Base-by-base conservation (phyloP, 805 yeast species). In the Scheffersomyces stipitis region DNA sequence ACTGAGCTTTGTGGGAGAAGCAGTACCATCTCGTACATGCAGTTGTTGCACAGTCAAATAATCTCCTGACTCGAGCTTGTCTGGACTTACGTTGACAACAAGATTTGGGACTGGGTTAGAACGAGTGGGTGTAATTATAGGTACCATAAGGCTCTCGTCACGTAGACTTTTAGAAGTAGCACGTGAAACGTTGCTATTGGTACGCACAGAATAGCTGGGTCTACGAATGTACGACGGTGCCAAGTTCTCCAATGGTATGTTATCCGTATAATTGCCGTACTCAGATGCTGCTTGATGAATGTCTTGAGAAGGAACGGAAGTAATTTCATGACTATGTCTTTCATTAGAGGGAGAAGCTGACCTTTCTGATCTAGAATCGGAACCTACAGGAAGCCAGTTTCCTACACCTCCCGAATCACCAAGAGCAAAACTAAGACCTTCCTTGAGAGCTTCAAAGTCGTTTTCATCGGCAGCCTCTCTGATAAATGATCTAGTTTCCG, bases 391-490 rank as follows among this genome's bases (percentile, higher is more conserved):
- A 26, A 63, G 54, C 69, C 69, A 63, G 28, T 56, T 50, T 9
- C 58, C 49, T 6, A 34, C 49, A 4, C 46, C 40, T 5, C 46
- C 46, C 10, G 45, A 34, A 3, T 54, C 44, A 5, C 70, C 70
- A n/a, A 64, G 48, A 3, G 70, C 71, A 38, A 58, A 55, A 22
- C 49, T 50, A 8, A 64, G 44, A 1, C 69, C 68, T 38, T 62
- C 62, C 33, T 49, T 50, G 20, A 64, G 44, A 23, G 65, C 66
- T 26, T 55, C 56, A 20, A 62, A 45, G 37, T 62, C 66, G 28
- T 50, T 51, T n/a, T 47, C 51, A 10, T 50, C 48, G 2, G 60
- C 51, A 4, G 62, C 63, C 13, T 54, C 54, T 17, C 50, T 48
- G 18, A 59, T 32, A 26, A 48, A 46, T 8, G 62, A 54, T 22